phyloP scores from a whole-genome alignment of 305 asterid species.

The Fraxinus xanthoxyloides region DNA sequence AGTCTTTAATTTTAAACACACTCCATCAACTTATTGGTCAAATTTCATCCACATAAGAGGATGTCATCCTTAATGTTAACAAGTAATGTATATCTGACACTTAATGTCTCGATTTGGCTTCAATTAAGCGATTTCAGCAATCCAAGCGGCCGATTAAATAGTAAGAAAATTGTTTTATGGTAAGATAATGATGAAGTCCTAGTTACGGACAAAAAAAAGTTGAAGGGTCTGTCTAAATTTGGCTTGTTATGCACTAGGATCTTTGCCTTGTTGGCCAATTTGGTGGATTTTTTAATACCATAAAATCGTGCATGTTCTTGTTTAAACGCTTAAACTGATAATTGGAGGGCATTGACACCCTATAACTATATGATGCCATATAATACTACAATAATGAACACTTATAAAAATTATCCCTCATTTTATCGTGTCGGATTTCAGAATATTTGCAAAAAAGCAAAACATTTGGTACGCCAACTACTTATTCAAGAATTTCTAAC shows the following conservation, averaged over 20 bases:
- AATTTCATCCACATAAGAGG: too few relatives aligned
- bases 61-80: too few relatives aligned
- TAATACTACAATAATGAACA: neutral
- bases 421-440: neutral
- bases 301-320: conserved; percentile 16
- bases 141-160: neutral
- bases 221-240: neutral
- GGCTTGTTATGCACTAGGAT: neutral
- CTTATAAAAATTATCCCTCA: neutral
- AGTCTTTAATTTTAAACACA: too few relatives aligned
- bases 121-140: neutral
- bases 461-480: neutral
- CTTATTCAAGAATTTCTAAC: neutral
- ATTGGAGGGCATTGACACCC: neutral
- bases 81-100: too few relatives aligned
- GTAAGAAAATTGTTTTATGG: neutral
- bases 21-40: too few relatives aligned
- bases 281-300: neutral
- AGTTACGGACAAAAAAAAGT: neutral
- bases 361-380: neutral
- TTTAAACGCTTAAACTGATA: neutral
- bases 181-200: neutral
- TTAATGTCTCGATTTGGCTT: neutral
- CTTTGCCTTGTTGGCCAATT: conserved; percentile 16
- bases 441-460: neutral